Base-by-base conservation (phyloP, 2,329 filamentous ascomycete species). In the Pseudopyrenochaeta lycopersici region DNA sequence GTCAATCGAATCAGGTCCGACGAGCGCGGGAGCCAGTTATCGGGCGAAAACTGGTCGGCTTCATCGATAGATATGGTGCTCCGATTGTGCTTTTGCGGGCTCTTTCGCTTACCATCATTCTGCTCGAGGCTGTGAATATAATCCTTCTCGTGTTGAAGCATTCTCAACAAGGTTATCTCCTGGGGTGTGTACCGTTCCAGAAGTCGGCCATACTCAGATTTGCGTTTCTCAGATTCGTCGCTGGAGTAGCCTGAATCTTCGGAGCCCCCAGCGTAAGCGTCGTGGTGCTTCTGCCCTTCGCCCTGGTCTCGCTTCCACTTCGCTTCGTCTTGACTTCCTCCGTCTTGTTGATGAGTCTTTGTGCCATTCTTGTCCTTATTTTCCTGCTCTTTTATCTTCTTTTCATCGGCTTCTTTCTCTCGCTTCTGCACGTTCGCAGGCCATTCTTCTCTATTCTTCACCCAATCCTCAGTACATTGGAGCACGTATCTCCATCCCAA, bases 1-100 rank as follows among this genome's bases (percentile, higher is more conserved):
- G 81, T 84, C 15, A 82, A 59, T 0, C 83, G 78, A 31, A 84
- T 80, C 4, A 85, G 72, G 21, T 80, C 63, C 0, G 71, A 68
- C 1, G 75, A 77, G 7, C 81, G 76, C 3, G 81, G 81, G 1
- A 85, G 71, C 82, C 82, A 84, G 52, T 83, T 84, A 63, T 85
- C 81, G 0, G 81, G 81, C 1, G 77, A 78, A 56, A 81, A 81
- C 36, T 83, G 80, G 54, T 85, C 82, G 2, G 74, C 70, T 58
- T 82, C 81, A 43, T 83, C 78, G 48, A 84, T 78, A 6, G 68
- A 66, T 9, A 78, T 70, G 0, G 66, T 63, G 0, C 60, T 68
- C 2, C 68, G 52, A 11, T 71, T 70, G 17, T 72, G 60, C 2
- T 58, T 67, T 29, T 75, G 68, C 9, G 78, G 77, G 14, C 75